Evolutionary conservation across 306 rosid genomes (phyloP), one percentile per base, ranked within the genome.

Genomic region (Fragaria ananassa): DNA sequence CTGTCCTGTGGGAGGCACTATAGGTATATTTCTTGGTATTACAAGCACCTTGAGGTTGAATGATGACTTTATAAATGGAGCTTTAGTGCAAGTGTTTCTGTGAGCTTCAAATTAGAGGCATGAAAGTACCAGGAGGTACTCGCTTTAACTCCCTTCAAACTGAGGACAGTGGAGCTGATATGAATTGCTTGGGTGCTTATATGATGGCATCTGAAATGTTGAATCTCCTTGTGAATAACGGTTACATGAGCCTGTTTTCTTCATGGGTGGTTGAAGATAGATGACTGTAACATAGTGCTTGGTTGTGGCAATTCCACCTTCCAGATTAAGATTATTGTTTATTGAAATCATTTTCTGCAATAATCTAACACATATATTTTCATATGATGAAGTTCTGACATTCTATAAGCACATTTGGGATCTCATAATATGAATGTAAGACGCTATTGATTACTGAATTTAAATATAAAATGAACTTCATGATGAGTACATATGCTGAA

Each of bases 61-160:
- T 29, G 31, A 29, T 21, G 21, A 18, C 25, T 67, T 63, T 65
- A 45, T 41, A 8, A 25, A 18, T 6, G 53, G 67, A 34, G 54
- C 8, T 72, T 66, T 31, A 23, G 73, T 45, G 51, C 12, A 41
- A 42, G 35, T 18, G 46, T 71, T 34, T 23, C 10, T 31, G 27
- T 41, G 68, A 12, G 31, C 68, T 57, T 58, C 35, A 12, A 76
- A 62, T 60, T 67, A 57, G 72, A 8, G 72, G 79, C 72, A 17
- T 56, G 74, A 14, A 6, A 49, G 13, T 35, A 41, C 70, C 18
- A 19, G 60, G 71, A 13, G n/a, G 35, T 23, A 23, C 12, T 53
- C 3, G 34, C 17, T 39, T 37, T 56, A 64, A 53, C 74, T 56
- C 42, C 72, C 64, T 61, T 72, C 47, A 58, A 70, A 53, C 27